Percentiles rank a stretch among this genome's conserved stretches.
Conservation (phyloP, 192 early-diverging fungal species). For the Coemansia sp. region DNA sequence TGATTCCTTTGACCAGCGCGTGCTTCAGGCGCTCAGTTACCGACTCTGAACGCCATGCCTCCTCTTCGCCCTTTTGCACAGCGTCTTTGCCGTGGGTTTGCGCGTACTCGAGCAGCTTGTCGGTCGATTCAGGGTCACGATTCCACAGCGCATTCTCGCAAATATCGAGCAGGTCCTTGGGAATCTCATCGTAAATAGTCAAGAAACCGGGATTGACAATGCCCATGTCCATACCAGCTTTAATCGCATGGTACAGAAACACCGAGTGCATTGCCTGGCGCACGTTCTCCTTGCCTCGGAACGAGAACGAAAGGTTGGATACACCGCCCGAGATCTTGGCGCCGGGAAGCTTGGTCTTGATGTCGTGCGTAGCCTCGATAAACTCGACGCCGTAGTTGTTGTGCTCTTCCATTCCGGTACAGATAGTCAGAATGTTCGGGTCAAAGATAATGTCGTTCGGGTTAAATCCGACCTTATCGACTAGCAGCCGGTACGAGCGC, state of each 20-base stretch:
- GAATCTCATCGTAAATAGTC: constrained; percentile 95
- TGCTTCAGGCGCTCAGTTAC: constrained; percentile 77
- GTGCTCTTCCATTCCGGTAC: constrained; percentile 97
- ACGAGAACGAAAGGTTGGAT: constrained; percentile 96
- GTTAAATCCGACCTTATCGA: constrained; percentile 81
- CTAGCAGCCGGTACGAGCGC: constrained; percentile 87
- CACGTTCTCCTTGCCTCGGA: constrained; percentile 90
- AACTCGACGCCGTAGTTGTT: constrained; percentile 96
- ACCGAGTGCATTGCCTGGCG: constrained; percentile 97
- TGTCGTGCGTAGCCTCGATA: constrained; percentile 70
- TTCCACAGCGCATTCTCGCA: constrained; percentile 96
- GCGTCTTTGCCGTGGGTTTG: constrained; percentile 72
- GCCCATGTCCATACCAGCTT: constrained; percentile 95
- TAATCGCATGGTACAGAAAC: constrained; percentile 83
- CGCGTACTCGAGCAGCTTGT: constrained; percentile 90
- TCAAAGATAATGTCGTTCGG: constrained; percentile 85
- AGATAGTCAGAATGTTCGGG: constrained; percentile 95
- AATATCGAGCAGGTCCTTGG: constrained; percentile 86
- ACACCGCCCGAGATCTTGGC: constrained; percentile 96
- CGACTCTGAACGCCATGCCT: constrained; percentile 78
- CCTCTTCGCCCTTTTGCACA: constrained; percentile 70
- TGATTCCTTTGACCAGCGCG: constrained; percentile 91
- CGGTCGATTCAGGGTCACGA: constrained; percentile 85
- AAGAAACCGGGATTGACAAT: constrained; percentile 97
- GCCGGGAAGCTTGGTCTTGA: constrained; percentile 80